Evolutionary conservation across 2,329 filamentous ascomycete species (phyloP), one percentile per base, ranked within the genome.

Genomic region (Zasmidium citrigriseum): DNA sequence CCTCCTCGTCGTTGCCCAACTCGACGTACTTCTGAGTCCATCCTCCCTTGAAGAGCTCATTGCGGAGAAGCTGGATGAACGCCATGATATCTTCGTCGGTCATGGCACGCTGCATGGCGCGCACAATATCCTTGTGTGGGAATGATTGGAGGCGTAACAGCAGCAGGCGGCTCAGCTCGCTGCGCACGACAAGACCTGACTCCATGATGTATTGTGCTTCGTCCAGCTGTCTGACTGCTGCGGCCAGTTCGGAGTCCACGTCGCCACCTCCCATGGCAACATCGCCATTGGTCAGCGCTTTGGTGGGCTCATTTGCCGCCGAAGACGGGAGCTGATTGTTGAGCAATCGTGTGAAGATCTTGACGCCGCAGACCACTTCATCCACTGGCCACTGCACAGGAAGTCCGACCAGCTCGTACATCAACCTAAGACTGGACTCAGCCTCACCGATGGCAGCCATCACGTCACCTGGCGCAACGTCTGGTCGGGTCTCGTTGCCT

Each of bases 11-110:
- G 22, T 78, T 73, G 14, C 73, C 59, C 11, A 77, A 74, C 66
- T 89, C 88, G 38, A 89, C 76, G 72, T 92, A 91, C 21, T 84
- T 81, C 18, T 86, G 84, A 0, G 88, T 91, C 90, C 90, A 93
- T 27, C 87, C 87, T 57, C 89, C 89, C 63, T 86, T 85, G 52
- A 87, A 84, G 47, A 93, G 80, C 75, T 93, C 89, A 63, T 88
- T 81, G 56, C 89, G 86, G 25, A 93, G 80, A 4, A 92, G 79
- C 64, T 89, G 84, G 65, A 93, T 87, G 54, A 93, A 81, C 34
- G 86, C 86, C 11, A 91, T 78, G 22, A 89, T 84, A 65, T 93
- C 88, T 62, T 88, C 82, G 2, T 85, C 86, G 49, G 83, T 81
- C 59, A 91, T 83, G 24, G 82, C 82, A 11, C 80, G 78, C 44